phyloP scores from a whole-genome alignment of 2,329 filamentous ascomycete species.

The Hymenoscyphus scutula region DNA sequence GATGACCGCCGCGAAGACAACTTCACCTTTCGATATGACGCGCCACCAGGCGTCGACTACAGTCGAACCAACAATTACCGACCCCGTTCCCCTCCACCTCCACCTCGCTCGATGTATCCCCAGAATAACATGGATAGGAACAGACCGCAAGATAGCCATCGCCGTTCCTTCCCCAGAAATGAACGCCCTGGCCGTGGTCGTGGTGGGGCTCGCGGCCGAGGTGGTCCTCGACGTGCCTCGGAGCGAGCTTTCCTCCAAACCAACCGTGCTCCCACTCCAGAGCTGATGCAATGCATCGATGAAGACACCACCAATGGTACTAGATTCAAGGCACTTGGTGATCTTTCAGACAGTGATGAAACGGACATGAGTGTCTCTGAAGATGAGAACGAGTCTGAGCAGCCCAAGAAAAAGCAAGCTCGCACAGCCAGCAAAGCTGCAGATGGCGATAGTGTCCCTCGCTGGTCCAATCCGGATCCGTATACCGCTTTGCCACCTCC shows the following conservation, averaged over 20 bases:
- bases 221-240: conserved; percentile 32
- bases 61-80: conserved; percentile 26
- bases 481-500: conserved; percentile 84
- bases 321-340: conserved; percentile 54
- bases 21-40: conserved; percentile 36
- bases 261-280: conserved; percentile 38
- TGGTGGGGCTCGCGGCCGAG: conserved; percentile 31
- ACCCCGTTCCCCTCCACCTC: conserved; percentile 26
- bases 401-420: conserved; percentile 46
- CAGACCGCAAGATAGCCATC: not conserved
- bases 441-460: conserved; percentile 53
- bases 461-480: conserved; percentile 95
- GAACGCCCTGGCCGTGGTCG: conserved; percentile 21
- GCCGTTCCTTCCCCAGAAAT: conserved; percentile 2
- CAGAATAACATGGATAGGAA: not conserved
- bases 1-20: conserved; percentile 24
- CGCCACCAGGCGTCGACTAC: conserved; percentile 32
- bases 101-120: conserved; percentile 22
- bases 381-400: conserved; percentile 37
- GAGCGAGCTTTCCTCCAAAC: conserved; percentile 36
- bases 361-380: conserved; percentile 60
- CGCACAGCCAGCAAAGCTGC: conserved; percentile 39
- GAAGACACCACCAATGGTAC: conserved; percentile 35
- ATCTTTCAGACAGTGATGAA: conserved; percentile 62
- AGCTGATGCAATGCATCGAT: conserved; percentile 37